A percentile compares a stretch with the other conserved stretches of the same genome.
Evolutionary conservation across 805 yeast genomes (phyloP).

Genomic region (Cyberlindnera euphorbiiphila): DNA sequence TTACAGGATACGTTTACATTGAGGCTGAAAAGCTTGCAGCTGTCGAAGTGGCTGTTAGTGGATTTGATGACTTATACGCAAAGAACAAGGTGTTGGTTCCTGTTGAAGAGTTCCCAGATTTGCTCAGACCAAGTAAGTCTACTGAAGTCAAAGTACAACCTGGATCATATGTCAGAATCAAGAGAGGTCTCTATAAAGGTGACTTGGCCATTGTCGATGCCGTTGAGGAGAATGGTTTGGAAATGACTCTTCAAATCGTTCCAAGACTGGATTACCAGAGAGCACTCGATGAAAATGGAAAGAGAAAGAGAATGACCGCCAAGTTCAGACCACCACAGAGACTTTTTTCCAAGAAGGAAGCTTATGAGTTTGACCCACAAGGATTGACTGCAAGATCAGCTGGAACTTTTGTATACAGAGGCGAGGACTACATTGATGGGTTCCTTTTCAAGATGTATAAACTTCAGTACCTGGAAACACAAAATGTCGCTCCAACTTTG

Average conservation of each 20-base stretch:
- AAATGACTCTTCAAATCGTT: constrained; percentile 87
- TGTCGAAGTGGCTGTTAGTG: constrained; percentile 81
- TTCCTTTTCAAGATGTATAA: constrained; percentile 83
- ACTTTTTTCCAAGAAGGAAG: constrained; percentile 84
- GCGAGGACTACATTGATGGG: constrained; percentile 89
- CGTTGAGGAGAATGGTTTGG: constrained; percentile 90
- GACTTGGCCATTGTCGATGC: constrained; percentile 93
- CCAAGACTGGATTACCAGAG: constrained; percentile 93
- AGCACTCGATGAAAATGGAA: constrained; percentile 47
- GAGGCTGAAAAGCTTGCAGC: constrained; percentile 95
- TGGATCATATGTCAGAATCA: constrained; percentile 87
- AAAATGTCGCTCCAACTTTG: constrained; percentile 77
- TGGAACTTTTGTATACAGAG: constrained; percentile 66
- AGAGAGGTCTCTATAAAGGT: constrained; percentile 87
- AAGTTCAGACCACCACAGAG: constrained; percentile 81
- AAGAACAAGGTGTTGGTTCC: constrained; percentile 83
- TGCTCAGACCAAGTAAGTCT: constrained; percentile 83
- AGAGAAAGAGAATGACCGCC: constrained; percentile 51
- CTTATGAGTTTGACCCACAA: constrained; percentile 76
- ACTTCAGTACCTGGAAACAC: constrained; percentile 74
- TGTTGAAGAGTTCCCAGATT: constrained; percentile 90
- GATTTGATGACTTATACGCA: constrained; percentile 80
- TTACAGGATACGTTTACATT: constrained; percentile 85
- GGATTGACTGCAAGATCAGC: constrained; percentile 64
- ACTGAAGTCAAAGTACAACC: constrained; percentile 85